phyloP scores from a whole-genome alignment of 202 grass and related monocot species.

The Setaria viridis region DNA sequence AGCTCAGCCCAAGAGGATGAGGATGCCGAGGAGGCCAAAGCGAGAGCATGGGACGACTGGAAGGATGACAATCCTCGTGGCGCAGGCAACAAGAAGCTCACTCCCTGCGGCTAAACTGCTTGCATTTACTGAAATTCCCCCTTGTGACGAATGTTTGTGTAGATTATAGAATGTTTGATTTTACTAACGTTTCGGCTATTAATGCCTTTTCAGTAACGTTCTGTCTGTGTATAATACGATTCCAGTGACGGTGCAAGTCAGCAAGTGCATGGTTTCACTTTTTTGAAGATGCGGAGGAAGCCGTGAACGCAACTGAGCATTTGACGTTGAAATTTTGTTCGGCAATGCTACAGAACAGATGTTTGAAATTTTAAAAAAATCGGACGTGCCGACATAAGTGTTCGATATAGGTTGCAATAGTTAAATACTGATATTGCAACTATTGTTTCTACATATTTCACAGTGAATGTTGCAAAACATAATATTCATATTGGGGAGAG shows the following conservation, averaged over 20 bases:
- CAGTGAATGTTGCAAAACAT: no score
- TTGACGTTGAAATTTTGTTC: no score
- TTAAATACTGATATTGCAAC: no score
- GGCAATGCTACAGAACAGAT: no score
- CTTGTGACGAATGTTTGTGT: slow-evolving; percentile 15
- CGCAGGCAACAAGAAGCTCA: slow-evolving; percentile 93
- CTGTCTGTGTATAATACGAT: slow-evolving; percentile 10
- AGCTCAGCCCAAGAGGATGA: slow-evolving; percentile 64
- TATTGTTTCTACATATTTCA: no score
- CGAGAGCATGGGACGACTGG: slow-evolving; percentile 88
- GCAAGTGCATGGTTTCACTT: not conserved
- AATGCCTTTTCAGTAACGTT: not conserved
- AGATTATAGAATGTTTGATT: slow-evolving; percentile 19
- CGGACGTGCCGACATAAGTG: no score
- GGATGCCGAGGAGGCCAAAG: slow-evolving; percentile 72
- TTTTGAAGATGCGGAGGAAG: no score
- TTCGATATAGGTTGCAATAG: no score
- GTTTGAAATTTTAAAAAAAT: no score
- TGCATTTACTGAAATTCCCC: not conserved
- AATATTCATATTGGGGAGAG: no score
- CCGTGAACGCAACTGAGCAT: no score
- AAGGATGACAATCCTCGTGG: slow-evolving; percentile 96
- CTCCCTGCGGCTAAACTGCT: slow-evolving; percentile 69
- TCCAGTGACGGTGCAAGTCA: not conserved
- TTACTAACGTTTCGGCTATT: not conserved